Conservation (phyloP, 1,284 basidiomycete genomes). For the Vanrija humicola region DNA sequence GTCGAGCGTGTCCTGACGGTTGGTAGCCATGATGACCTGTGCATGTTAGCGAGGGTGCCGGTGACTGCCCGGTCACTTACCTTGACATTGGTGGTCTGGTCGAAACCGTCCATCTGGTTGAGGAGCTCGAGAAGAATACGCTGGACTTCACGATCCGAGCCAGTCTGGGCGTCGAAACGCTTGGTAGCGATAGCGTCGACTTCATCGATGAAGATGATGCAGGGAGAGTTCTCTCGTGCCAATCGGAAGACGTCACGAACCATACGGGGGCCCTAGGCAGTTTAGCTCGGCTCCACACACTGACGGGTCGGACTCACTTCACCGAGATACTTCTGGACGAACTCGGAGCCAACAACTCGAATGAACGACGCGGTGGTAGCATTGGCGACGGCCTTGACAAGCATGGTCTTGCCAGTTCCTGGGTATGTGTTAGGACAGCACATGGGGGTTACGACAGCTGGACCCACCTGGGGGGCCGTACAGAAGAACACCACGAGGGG, state of each 20-base stretch:
- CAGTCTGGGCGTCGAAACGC: constrained; percentile 99
- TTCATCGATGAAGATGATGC: constrained; percentile 99
- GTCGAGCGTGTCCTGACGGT: constrained; percentile 92
- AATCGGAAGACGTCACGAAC: constrained; percentile 98
- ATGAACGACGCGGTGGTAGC: constrained; percentile 97
- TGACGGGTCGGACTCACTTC: constrained; percentile 54
- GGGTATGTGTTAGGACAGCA: constrained; percentile 7
- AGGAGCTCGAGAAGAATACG: constrained; percentile 97
- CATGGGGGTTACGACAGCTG: too few relatives aligned
- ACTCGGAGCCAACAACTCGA: constrained; percentile 96
- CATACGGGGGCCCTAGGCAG: constrained; percentile 81
- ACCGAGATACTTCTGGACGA: constrained; percentile 98
- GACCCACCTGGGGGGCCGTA: constrained; percentile 81
- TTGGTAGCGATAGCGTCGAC: constrained; percentile 99
- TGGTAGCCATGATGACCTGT: constrained; percentile 97
- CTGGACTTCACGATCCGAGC: constrained; percentile 98
- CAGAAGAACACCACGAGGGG: constrained; percentile 86
- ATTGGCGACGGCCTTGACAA: constrained; percentile 97
- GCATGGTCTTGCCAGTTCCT: constrained; percentile 99
- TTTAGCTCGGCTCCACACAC: constrained; percentile 1
- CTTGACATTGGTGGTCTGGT: constrained; percentile 98
- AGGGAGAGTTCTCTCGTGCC: constrained; percentile 92
- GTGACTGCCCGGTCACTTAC: constrained; percentile 50
- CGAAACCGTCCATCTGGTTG: constrained; percentile 99
- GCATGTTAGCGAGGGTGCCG: constrained; percentile 1